Conservation (phyloP, 83 land plant species). For the Diphasiastrum complanatum region DNA sequence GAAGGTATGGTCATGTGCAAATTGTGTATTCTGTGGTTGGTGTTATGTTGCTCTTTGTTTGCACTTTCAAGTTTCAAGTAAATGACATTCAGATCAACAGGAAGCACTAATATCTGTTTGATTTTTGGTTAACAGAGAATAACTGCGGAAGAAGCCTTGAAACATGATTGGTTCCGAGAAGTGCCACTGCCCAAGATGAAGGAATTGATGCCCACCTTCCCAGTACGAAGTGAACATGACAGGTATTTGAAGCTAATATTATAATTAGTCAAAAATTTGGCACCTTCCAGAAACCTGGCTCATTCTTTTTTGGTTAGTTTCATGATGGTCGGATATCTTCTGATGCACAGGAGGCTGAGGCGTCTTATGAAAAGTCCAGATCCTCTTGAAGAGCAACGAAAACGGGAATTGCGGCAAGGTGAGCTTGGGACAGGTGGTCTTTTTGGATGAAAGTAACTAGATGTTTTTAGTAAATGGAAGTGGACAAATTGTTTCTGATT, state of each 20-base stretch:
- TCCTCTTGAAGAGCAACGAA: constrained; percentile 14
- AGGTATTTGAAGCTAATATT: background rate
- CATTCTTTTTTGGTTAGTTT: background rate
- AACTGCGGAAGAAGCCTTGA: constrained; percentile 15
- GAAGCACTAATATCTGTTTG: background rate
- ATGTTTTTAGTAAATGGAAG: too few species aligned
- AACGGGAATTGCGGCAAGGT: background rate
- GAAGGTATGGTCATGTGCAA: constrained; percentile 35
- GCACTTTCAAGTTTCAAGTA: too few species aligned
- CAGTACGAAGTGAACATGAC: constrained; percentile 14
- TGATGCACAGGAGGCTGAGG: background rate
- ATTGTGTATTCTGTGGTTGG: background rate
- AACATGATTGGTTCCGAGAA: constrained; percentile 11
- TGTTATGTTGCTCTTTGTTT: too few species aligned
- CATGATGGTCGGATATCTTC: background rate
- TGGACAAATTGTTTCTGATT: too few species aligned
- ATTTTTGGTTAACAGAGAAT: constrained; percentile 4
- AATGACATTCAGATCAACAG: too few species aligned
- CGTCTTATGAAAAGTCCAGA: constrained; percentile 9
- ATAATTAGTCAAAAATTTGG: background rate
- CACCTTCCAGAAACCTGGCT: background rate
- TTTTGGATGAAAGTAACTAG: constrained; percentile 19
- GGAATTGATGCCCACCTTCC: constrained; percentile 11
- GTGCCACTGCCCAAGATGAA: constrained; percentile 16
- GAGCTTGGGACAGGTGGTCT: constrained; percentile 2